These are phyloP conservation scores for Auricularia sp. DNA, from an alignment of 768 basidiomycete genomes.

Conservation along the genomic window DNA sequence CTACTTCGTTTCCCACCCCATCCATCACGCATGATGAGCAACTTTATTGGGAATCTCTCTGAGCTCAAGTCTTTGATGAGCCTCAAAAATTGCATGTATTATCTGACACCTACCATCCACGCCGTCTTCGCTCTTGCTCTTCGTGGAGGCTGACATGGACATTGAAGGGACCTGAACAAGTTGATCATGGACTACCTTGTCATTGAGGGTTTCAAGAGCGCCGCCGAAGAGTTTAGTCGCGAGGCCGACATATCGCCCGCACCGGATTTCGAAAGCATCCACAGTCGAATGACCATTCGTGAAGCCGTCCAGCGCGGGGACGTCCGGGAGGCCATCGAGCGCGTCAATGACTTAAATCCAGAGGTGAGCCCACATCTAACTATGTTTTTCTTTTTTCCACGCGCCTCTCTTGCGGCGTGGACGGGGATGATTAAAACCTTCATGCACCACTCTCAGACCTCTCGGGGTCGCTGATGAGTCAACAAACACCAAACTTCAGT, in stretches of 20 bases:
- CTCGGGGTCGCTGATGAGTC: slow-evolving; percentile 75
- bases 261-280: slow-evolving; percentile 86
- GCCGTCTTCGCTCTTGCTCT: slow-evolving; percentile 17
- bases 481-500: slow-evolving; percentile 71
- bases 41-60: slow-evolving; percentile 98
- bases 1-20: slow-evolving; percentile 9
- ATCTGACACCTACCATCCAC: slow-evolving; percentile 53
- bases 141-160: slow-evolving; percentile 15
- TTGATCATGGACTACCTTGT: slow-evolving; percentile 97
- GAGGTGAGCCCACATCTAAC: slow-evolving; percentile 56
- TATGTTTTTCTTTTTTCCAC: slow-evolving; percentile 6
- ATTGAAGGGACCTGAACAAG: slow-evolving; percentile 77
- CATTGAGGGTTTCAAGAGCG: slow-evolving; percentile 93
- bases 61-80: slow-evolving; percentile 57
- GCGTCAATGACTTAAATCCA: slow-evolving; percentile 91
- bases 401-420: background rate
- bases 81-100: slow-evolving; percentile 73
- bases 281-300: slow-evolving; percentile 88
- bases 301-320: slow-evolving; percentile 91
- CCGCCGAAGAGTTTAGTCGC: slow-evolving; percentile 88
- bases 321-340: slow-evolving; percentile 89
- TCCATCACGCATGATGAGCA: slow-evolving; percentile 46
- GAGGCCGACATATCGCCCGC: slow-evolving; percentile 69
- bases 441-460: slow-evolving; percentile 98
- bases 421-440: slow-evolving; percentile 72